Percentiles rank a stretch among this genome's conserved stretches.
These are phyloP conservation scores for Leccinum disarticulatum DNA, from an alignment of 768 basidiomycete species.

Conservation along the genomic window DNA sequence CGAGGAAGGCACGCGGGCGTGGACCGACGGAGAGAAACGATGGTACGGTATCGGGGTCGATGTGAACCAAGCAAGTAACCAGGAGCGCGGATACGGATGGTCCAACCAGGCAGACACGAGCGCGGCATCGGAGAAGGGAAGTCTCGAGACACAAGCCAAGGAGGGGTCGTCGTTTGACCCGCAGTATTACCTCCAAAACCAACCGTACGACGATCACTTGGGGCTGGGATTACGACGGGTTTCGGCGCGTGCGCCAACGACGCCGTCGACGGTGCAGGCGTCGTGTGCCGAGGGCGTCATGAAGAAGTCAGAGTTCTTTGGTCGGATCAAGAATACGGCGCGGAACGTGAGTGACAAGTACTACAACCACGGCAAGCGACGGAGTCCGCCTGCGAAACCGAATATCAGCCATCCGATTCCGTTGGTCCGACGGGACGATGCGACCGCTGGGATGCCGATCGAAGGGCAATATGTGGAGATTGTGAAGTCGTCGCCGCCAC, in stretches of 20 bases:
- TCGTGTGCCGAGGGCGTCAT: conserved; percentile 52
- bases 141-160: conserved; percentile 29
- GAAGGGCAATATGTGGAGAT: conserved; percentile 37
- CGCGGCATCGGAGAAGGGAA: conserved; percentile 31
- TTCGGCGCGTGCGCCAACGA: conserved; percentile 46
- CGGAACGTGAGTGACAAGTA: conserved; percentile 68
- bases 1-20: conserved; percentile 56
- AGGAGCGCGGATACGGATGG: conserved; percentile 33
- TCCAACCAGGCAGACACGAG: conserved; percentile 29
- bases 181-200: conserved; percentile 18
- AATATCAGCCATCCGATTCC: conserved; percentile 62
- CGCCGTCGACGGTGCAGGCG: conserved; percentile 31
- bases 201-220: conserved; percentile 22
- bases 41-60: conserved; percentile 61
- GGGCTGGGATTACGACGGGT: conserved; percentile 53
- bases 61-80: conserved; percentile 8
- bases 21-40: conserved; percentile 62
- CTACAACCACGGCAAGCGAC: conserved; percentile 24
- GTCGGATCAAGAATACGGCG: conserved; percentile 60
- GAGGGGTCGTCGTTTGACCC: conserved; percentile 17
- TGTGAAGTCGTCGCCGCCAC: conserved; percentile 17
- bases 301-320: conserved; percentile 69
- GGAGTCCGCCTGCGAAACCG: conserved; percentile 42
- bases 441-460: conserved; percentile 24
- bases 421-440: conserved; percentile 24